A percentile compares a stretch with the other conserved stretches of the same genome.
Conservation (phyloP, 2,329 filamentous ascomycete genomes). For the Hypoxylon sp. region DNA sequence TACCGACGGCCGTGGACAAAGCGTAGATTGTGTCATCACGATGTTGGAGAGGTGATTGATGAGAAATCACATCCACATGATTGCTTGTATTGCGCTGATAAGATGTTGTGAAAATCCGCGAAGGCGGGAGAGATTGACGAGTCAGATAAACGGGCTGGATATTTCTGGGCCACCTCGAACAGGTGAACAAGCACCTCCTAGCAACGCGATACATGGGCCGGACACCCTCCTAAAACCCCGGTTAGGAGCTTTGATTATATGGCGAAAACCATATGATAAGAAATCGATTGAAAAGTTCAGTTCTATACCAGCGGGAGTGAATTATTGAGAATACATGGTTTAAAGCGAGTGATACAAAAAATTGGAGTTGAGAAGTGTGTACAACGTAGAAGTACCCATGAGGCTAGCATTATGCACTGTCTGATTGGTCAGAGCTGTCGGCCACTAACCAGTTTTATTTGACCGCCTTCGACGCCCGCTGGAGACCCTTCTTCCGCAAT, state of each 20-base stretch:
- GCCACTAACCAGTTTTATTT: constrained; percentile 10
- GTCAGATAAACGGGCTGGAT: constrained; percentile 17
- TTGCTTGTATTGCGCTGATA: constrained; percentile 12
- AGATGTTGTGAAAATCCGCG: constrained; percentile 4
- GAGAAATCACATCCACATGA: constrained; percentile 20
- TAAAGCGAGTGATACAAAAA: background rate
- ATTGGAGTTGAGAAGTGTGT: constrained; percentile 5
- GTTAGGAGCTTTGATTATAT: constrained; percentile 27
- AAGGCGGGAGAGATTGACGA: constrained; percentile 12
- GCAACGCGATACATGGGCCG: constrained; percentile 50
- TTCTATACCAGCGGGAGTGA: background rate
- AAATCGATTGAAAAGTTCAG: background rate
- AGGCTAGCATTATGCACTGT: constrained; percentile 9
- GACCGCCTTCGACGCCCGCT: constrained; percentile 34
- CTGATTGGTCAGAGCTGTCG: constrained; percentile 28
- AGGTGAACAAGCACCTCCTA: constrained; percentile 44
- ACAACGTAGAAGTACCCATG: constrained; percentile 10
- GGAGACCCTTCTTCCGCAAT: constrained; percentile 29
- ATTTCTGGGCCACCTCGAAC: constrained; percentile 38
- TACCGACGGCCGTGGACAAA: constrained; percentile 86
- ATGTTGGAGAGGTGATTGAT: constrained; percentile 17
- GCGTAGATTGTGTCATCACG: constrained; percentile 85
- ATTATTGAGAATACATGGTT: background rate
- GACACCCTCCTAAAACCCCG: constrained; percentile 16
- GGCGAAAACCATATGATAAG: constrained; percentile 14